Base-by-base conservation (phyloP, 768 basidiomycete genomes). In the Suillus placidus region DNA sequence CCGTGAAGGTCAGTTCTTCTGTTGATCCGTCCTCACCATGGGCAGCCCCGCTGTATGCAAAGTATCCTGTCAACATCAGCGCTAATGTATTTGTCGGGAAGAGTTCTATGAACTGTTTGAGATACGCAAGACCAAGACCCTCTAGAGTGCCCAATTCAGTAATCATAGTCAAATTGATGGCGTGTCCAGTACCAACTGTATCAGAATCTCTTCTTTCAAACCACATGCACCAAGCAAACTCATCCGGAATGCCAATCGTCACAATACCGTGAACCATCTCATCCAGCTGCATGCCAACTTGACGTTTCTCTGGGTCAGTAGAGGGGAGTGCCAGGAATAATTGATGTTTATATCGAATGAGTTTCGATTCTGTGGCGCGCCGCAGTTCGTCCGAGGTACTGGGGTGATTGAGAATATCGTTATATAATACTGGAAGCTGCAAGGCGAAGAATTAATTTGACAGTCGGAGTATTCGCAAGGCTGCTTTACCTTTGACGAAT, bases 371-470 rank as follows among this genome's bases (percentile, higher is more conserved):
- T 1, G 87, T 89, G 55, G 80, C 76, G 13, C 91, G 83, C n/a
- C 94, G 89, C n/a, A 93, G 78, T 6, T 89, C 87, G 70, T 96
- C 94, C 0, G 88, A 80, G 0, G 95, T 90, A 68, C 83, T 81
- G 0, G 91, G 92, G 70, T 97, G 95, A 66, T 88, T 89, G 38
- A 95, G 76, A n/a, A 96, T 79, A 69, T 94, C 90, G 38, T 87
- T 80, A 69, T 95, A 97, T 35, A 95, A 77, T 1, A 67, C 72
- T 2, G 92, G 92, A 38, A 97, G 79, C 90, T 93, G 67, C 60
- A 56, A 42, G 47, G 58, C n/a, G 40, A 47, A 35, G 14, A n/a
- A 45, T 74, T 3, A 65, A 58, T 56, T 20, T 51, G 20, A 60
- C 47, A 63, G 7, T 18, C 12, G 18, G 9, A n/a, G 6, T 16